Base-by-base conservation (phyloP, 164 flowering plant genomes). In the Nymphaea thermarum region DNA sequence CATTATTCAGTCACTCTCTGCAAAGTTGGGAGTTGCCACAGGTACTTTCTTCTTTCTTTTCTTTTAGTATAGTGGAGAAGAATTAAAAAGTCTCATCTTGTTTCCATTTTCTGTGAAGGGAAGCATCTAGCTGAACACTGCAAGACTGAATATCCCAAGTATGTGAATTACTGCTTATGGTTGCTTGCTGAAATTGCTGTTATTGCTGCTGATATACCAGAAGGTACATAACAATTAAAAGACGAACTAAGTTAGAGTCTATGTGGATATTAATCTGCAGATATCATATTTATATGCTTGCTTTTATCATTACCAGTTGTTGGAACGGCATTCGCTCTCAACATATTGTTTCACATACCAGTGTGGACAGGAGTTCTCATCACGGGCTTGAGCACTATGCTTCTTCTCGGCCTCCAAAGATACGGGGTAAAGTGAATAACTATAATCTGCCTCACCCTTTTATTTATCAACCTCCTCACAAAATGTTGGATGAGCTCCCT, bases 201-300 rank as follows among this genome's bases (percentile, higher is more conserved):
- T 65, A 88, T 93, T 47, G 92, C 97, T 4, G 89, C 96, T 3
- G 98, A 93, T 71, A 89, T 93, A 25, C 98, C 98, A 3, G 98
- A 93, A 87, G 98, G 98, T 78, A 71, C 36, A 25, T 25, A 25
- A 25, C 36, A 25, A 25, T 25, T 25, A 47, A 12, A 12, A 47
- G 2, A 2, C 12, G 55, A 47, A 47, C 55, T 12, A 2, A 2
- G 55, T 47, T 47, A 47, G 2, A 47, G 55, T 25, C 1, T 25
- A 1, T 25, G 36, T 25, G 36, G 36, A 25, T 25, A 25, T 25
- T 25, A 25, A 25, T 25, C 36, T 25, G 36, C 36, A 45, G 12
- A 47, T 6, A 47, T 47, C 12, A 47, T 47, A 47, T 3, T 7
- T 47, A 47, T 47, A 12, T 47, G 55, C 4, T 8, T 61, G 25